Percentiles rank a stretch among this genome's conserved stretches.
Evolutionary conservation across 306 rosid genomes (phyloP).

Genomic region (Crataegus laevigata): DNA sequence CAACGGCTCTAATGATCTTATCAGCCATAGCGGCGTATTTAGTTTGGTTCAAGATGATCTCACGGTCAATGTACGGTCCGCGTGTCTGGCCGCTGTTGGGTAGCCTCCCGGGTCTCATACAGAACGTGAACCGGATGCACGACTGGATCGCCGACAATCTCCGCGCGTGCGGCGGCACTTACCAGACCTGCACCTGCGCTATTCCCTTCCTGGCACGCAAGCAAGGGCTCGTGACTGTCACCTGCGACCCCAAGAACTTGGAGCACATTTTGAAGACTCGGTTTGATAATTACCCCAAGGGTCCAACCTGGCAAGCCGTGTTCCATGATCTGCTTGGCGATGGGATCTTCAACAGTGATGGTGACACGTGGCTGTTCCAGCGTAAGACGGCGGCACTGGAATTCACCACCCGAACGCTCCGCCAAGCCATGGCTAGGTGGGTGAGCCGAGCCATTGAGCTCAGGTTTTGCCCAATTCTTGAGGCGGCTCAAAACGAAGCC

Average conservation of each 20-base stretch:
- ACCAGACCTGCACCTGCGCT: conserved; percentile 72
- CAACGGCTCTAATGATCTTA: conserved; percentile 41
- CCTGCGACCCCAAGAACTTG: conserved; percentile 80
- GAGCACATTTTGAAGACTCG: conserved; percentile 79
- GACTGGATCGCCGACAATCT: conserved; percentile 90
- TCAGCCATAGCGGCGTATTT: conserved; percentile 49
- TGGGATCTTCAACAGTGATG: conserved; percentile 85
- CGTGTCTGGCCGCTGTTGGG: conserved; percentile 91
- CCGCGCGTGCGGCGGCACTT: conserved; percentile 70
- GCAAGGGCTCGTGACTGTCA: conserved; percentile 79
- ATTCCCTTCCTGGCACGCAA: conserved; percentile 62
- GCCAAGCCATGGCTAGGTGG: conserved; percentile 98
- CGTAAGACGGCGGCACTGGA: conserved; percentile 90
- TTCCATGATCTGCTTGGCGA: conserved; percentile 82
- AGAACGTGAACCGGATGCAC: conserved; percentile 63
- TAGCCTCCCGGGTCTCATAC: conserved; percentile 68
- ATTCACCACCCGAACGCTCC: conserved; percentile 81
- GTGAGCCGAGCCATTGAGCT: conserved; percentile 74
- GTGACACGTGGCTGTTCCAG: conserved; percentile 83
- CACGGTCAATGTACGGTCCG: conserved; percentile 58
- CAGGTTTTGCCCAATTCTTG: conserved; percentile 62
- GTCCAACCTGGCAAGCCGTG: conserved; percentile 75
- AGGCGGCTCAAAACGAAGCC: conserved; percentile 31
- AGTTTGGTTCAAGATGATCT: conserved; percentile 49
- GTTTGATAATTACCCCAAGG: conserved; percentile 88